Evolutionary conservation across 306 rosid genomes (phyloP), one percentile per base, ranked within the genome.

Genomic region (Pterocarpus macrocarpus): DNA sequence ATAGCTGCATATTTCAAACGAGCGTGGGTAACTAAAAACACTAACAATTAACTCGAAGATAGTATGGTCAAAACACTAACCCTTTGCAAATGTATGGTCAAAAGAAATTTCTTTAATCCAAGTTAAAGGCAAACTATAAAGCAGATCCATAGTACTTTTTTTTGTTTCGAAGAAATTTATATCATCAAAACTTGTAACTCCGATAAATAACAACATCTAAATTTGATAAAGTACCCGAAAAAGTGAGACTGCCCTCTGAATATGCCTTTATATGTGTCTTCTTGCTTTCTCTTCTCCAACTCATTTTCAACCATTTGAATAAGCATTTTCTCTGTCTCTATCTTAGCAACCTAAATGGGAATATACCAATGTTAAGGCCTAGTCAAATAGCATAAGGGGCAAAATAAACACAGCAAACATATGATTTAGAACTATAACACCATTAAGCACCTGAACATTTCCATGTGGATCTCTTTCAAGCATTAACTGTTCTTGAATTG

Each of bases 401-500:
- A 68, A 50, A 70, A 71, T 75, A 80, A 76, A 81, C 63, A 81
- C 53, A 59, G 80, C 61, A 34, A 52, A 73, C 75, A 69, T 62
- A 55, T 55, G 4, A 55, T 55, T 55, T 55, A 72, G 64, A 14
- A 82, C 22, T 14, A 69, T 14, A 70, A 39, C 70, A 77, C 15
- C 69, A 65, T 68, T 38, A 88, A 35, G 13, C 75, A 92, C 99
- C 98, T 96, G 99, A 75, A 96, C 99, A 86, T 96, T 96, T 88
- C 99, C 99, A 84, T 96, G 99, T 9, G 99, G 99, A 85, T 96
- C 99, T 86, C 99, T 92, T 85, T 96, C 99, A 83, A 96, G 99
- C 98, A 96, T 82, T 83, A 96, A 84, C 65, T 96, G 99, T 87
- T 93, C 97, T 87, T 96, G 97, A 86, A 96, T 96, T 81, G 97